Percentiles rank a stretch among this genome's conserved stretches.
phyloP scores from a whole-genome alignment of 192 early-diverging fungal genomes.

The Globomyces pollinis-pini region DNA sequence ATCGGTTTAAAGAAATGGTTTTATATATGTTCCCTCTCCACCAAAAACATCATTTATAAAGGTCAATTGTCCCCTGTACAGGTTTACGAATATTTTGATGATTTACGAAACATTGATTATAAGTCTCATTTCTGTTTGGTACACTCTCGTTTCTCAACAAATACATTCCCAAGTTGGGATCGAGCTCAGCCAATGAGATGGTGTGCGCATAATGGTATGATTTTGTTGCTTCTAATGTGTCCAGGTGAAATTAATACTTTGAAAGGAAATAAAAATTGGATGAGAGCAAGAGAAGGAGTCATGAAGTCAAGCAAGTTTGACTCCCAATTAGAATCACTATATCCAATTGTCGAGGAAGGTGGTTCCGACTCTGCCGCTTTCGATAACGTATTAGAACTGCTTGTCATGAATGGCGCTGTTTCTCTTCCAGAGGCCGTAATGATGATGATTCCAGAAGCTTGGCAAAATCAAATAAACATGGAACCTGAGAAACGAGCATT shows the following conservation, averaged over 20 bases:
- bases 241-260: conserved; percentile 96
- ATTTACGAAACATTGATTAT: conserved; percentile 76
- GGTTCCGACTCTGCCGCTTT: conserved; percentile 96
- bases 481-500: conserved; percentile 83
- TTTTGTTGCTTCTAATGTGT: conserved; percentile 7
- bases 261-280: conserved; percentile 99
- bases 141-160: conserved; percentile 98
- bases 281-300: conserved; percentile 94
- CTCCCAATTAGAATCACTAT: conserved; percentile 66
- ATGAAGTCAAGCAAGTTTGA: conserved; percentile 79
- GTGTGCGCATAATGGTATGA: conserved; percentile 98
- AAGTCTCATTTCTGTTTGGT: conserved; percentile 91
- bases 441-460: conserved; percentile 99
- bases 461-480: conserved; percentile 85
- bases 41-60: conserved; percentile 94
- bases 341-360: conserved; percentile 91
- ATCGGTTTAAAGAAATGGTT: conserved; percentile 86
- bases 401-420: conserved; percentile 84
- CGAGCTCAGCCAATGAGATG: conserved; percentile 97
- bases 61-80: conserved; percentile 91
- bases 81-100: conserved; percentile 87
- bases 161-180: conserved; percentile 99
- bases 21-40: conserved; percentile 93
- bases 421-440: conserved; percentile 93
- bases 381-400: conserved; percentile 92